These are phyloP conservation scores for Astrocystis sublimbata DNA, from an alignment of 495 filamentous ascomycete genomes.

Conservation along the genomic window DNA sequence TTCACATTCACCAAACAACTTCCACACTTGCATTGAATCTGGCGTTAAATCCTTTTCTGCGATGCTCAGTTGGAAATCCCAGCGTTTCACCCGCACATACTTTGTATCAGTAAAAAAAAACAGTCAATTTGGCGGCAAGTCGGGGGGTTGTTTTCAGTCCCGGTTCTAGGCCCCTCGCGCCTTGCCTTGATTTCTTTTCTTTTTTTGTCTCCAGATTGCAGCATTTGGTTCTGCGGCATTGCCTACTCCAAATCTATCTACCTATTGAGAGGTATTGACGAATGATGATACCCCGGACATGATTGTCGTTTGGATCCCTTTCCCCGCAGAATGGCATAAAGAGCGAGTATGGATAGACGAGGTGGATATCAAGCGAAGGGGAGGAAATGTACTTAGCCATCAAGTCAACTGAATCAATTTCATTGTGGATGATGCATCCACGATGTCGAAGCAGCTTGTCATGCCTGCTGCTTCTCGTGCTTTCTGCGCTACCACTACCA, in stretches of 20 bases:
- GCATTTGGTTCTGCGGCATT: background rate
- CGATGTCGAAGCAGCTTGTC: background rate
- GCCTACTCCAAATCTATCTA: no score
- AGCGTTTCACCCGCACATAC: no score
- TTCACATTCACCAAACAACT: no score
- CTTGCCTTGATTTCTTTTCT: background rate
- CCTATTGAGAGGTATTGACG: background rate
- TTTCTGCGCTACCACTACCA: background rate
- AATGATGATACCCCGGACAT: slow-evolving; percentile 13
- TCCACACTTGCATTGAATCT: slow-evolving; percentile 6
- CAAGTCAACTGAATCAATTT: background rate
- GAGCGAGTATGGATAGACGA: background rate
- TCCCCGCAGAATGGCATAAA: no score
- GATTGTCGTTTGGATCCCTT: no score
- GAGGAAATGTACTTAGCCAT: background rate
- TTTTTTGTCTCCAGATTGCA: background rate
- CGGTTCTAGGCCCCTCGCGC: background rate
- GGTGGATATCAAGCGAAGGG: background rate
- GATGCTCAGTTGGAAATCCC: background rate
- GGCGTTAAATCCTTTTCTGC: background rate
- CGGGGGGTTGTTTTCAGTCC: background rate
- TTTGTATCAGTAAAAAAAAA: background rate
- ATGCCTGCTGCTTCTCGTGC: background rate
- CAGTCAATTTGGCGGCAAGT: background rate
- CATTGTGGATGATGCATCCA: background rate